Base-by-base conservation (phyloP, 1,284 basidiomycete species). In the Coniophora puteana region DNA sequence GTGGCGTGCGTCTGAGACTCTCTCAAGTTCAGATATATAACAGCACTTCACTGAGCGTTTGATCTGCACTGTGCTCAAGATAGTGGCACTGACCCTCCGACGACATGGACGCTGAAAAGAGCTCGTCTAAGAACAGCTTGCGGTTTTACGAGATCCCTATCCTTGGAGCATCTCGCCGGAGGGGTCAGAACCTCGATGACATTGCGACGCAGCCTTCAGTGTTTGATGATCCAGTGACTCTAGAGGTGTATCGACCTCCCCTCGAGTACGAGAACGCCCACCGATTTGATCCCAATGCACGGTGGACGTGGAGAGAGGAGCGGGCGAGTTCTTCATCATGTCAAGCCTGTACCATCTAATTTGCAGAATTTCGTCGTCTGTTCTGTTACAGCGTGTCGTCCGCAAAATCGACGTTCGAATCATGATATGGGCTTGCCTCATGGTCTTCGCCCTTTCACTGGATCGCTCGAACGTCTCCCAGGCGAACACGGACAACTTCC, bases 221-320 rank as follows among this genome's bases (percentile, higher is more conserved):
- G 0, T 83, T 74, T 46, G 80, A 82, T 49, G 76, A 83, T 52
- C 75, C 78, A 0, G 47, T 53, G 12, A 67, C 69, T 0, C 58
- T 76, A 3, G 68, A 78, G 49, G 61, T 67, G 14, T 83, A 81
- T 54, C 67, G 71, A 7, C 80, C 81, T 3, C 73, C 74, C 23
- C 60, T 68, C 4, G 51, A 65, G 31, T 83, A 78, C 51, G 81
- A 84, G 58, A 83, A 82, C 50, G 47, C 63, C 1, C 78, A 83
- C 54, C 67, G 78, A 5, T 86, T 87, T 51, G 79, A 88, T 52
- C 76, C 78, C 1, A 40, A 62, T 13, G 82, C 83, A 16, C 70
- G 82, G 5, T 88, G 84, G 83, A 86, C 83, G 8, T 81, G 76
- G 72, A 58, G 75, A 25, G 82, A 88, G 55, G 83, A 87, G 58